Percentiles rank a stretch among this genome's conserved stretches.
Conservation (phyloP, 2,329 filamentous ascomycete species). For the Neonectria faginata region DNA sequence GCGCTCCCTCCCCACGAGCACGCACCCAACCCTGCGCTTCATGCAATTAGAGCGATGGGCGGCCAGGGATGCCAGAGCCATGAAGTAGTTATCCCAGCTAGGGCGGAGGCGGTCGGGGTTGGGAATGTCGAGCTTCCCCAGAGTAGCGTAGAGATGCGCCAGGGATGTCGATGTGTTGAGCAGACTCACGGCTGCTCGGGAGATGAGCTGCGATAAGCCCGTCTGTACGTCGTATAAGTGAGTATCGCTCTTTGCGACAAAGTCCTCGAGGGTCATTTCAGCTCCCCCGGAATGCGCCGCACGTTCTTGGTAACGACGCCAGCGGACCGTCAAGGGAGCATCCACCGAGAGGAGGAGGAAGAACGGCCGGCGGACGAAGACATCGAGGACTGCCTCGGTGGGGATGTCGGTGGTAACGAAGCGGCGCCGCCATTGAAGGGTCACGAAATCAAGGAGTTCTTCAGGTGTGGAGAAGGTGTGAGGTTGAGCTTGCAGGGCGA, state of each 20-base stretch:
- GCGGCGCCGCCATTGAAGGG: constrained; percentile 81
- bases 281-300: constrained; percentile 36
- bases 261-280: constrained; percentile 63
- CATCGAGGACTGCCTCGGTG: constrained; percentile 78
- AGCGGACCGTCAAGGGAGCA: constrained; percentile 86
- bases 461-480: constrained; percentile 71
- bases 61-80: constrained; percentile 93
- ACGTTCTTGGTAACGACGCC: constrained; percentile 75
- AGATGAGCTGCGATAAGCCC: constrained; percentile 81
- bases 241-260: constrained; percentile 71
- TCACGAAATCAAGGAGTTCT: constrained; percentile 85
- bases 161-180: constrained; percentile 85
- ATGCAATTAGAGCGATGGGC: constrained; percentile 96
- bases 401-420: constrained; percentile 90
- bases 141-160: constrained; percentile 75
- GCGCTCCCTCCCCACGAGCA: constrained; percentile 82
- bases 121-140: constrained; percentile 80
- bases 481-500: constrained; percentile 43
- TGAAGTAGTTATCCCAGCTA: constrained; percentile 97
- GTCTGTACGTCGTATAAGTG: constrained; percentile 77
- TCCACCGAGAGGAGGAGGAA: constrained; percentile 94
- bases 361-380: constrained; percentile 83
- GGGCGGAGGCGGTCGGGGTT: constrained; percentile 85
- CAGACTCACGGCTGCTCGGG: constrained; percentile 84
- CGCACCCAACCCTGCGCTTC: constrained; percentile 96